Percentiles rank a stretch among this genome's conserved stretches.
These are phyloP conservation scores for Diplodia intermedia DNA, from an alignment of 2,329 filamentous ascomycete species.

Conservation along the genomic window DNA sequence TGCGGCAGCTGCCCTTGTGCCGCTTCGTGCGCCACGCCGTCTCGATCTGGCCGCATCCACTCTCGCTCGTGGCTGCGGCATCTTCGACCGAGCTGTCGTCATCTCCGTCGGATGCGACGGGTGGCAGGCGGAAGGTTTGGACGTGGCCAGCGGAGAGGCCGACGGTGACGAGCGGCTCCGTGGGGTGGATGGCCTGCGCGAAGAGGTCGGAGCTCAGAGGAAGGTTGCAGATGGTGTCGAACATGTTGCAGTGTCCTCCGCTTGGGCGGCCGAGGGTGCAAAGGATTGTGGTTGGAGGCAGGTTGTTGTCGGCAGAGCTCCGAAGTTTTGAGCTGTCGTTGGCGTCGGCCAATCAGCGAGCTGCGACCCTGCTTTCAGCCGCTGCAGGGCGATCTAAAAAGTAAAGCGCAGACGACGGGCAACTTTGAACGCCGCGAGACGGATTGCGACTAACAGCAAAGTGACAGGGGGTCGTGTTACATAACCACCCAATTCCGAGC, in stretches of 20 bases:
- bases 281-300: background rate
- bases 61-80: slow-evolving; percentile 54
- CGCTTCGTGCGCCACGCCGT: slow-evolving; percentile 84
- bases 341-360: background rate
- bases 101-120: slow-evolving; percentile 59
- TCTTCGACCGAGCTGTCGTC: slow-evolving; percentile 57
- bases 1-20: slow-evolving; percentile 93
- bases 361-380: background rate
- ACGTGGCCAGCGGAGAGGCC: slow-evolving; percentile 87
- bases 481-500: too few relatives aligned
- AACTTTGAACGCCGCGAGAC: background rate
- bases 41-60: slow-evolving; percentile 77
- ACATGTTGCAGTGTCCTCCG: slow-evolving; percentile 61
- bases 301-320: background rate
- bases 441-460: too few relatives aligned
- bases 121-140: slow-evolving; percentile 77
- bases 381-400: background rate
- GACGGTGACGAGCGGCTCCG: slow-evolving; percentile 82
- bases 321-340: background rate
- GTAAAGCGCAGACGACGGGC: background rate
- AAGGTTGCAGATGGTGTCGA: slow-evolving; percentile 90
- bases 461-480: too few relatives aligned
- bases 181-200: slow-evolving; percentile 83
- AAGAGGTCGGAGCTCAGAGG: slow-evolving; percentile 88
- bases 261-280: background rate